Evolutionary conservation across 2,329 filamentous ascomycete species (phyloP).

Genomic region (Colletotrichum tropicale): DNA sequence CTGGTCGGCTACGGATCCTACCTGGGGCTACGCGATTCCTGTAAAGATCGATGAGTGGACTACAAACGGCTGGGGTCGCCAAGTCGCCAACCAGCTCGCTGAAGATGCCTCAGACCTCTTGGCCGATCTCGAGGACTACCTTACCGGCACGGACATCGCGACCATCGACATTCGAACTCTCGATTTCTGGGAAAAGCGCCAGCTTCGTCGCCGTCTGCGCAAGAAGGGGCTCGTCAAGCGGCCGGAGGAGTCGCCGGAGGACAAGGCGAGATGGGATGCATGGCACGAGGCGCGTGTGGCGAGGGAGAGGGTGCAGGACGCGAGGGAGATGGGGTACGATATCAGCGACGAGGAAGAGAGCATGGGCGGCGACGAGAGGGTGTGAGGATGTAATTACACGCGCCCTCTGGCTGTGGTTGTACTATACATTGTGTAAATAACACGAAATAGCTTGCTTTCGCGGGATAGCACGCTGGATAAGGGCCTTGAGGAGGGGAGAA

Average conservation of each 20-base stretch:
- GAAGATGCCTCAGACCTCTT: slow-evolving; percentile 52
- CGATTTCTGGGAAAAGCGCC: slow-evolving; percentile 50
- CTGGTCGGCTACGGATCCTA: slow-evolving; percentile 63
- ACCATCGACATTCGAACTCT: slow-evolving; percentile 47
- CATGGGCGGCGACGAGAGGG: slow-evolving; percentile 34
- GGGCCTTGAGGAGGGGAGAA: neutral
- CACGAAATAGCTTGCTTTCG: neutral
- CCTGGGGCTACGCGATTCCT: slow-evolving; percentile 64
- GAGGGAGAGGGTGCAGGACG: slow-evolving; percentile 42
- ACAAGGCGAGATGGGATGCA: slow-evolving; percentile 45
- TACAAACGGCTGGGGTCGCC: slow-evolving; percentile 55
- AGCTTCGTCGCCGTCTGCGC: slow-evolving; percentile 53
- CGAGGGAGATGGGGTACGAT: slow-evolving; percentile 44
- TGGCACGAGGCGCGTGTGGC: slow-evolving; percentile 48
- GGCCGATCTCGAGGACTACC: slow-evolving; percentile 53
- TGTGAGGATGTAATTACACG: slow-evolving; percentile 11
- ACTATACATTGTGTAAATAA: neutral
- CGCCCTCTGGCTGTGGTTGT: neutral
- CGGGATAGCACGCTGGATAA: slow-evolving; percentile 7
- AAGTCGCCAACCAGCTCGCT: slow-evolving; percentile 34
- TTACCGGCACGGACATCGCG: slow-evolving; percentile 48
- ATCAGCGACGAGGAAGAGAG: slow-evolving; percentile 38
- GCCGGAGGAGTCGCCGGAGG: slow-evolving; percentile 42
- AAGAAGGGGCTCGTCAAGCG: slow-evolving; percentile 48
- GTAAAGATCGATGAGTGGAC: slow-evolving; percentile 68